phyloP scores from a whole-genome alignment of 2,329 filamentous ascomycete genomes.

The Fulvia fulva region DNA sequence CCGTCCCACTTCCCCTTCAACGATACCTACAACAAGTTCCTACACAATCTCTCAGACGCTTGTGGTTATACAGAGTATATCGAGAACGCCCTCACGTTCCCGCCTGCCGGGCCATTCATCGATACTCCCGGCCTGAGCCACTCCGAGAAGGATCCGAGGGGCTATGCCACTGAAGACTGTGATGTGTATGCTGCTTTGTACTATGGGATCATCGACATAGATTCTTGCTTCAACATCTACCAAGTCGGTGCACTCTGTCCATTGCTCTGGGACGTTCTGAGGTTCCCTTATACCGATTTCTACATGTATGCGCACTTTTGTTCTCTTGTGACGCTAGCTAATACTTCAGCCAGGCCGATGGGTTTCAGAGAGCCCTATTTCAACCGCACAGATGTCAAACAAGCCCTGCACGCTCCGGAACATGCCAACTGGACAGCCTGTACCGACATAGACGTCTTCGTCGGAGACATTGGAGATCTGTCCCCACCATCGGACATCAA shows the following conservation, averaged over 20 bases:
- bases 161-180: conserved; percentile 19
- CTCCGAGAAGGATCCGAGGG: background rate
- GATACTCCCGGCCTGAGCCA: conserved; percentile 1
- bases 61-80: conserved; percentile 43
- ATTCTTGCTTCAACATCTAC: conserved; percentile 35
- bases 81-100: conserved; percentile 43
- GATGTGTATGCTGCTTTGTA: conserved; percentile 32
- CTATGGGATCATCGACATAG: conserved; percentile 29
- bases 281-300: conserved; percentile 9
- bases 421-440: conserved; percentile 24
- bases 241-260: conserved; percentile 31
- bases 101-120: conserved; percentile 29
- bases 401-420: conserved; percentile 47
- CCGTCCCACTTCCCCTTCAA: conserved; percentile 41
- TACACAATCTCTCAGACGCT: conserved; percentile 31
- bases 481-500: conserved; percentile 21
- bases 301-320: conserved; percentile 22
- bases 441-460: conserved; percentile 37
- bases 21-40: conserved; percentile 37
- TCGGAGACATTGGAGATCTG: conserved; percentile 30
- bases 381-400: conserved; percentile 50
- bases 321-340: conserved; percentile 44
- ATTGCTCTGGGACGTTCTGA: conserved; percentile 23
- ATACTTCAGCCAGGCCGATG: background rate
- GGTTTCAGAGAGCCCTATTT: conserved; percentile 40